A percentile compares a stretch with the other conserved stretches of the same genome.
phyloP scores from a whole-genome alignment of 306 rosid species.

The Prunus fruticosa region DNA sequence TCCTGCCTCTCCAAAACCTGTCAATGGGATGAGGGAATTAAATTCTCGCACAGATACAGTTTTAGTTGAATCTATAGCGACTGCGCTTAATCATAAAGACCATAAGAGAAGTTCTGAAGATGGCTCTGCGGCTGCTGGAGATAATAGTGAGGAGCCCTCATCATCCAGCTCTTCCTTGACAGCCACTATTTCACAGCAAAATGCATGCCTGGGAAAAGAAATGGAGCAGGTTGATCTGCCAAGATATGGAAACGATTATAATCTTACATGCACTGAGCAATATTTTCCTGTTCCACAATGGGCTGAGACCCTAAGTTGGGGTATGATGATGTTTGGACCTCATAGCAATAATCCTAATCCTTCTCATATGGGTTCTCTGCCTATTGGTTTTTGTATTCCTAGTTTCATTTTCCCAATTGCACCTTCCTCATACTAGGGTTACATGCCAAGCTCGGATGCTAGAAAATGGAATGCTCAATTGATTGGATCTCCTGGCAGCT shows the following conservation, averaged over 20 bases:
- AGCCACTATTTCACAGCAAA: conserved; percentile 27
- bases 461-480: conserved; percentile 28
- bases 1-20: conserved; percentile 23
- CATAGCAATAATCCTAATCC: conserved; percentile 23
- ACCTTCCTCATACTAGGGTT: conserved; percentile 38
- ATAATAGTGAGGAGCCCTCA: conserved; percentile 30
- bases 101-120: conserved; percentile 23
- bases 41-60: conserved; percentile 31
- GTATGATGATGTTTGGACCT: conserved; percentile 28
- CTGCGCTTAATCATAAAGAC: conserved; percentile 37
- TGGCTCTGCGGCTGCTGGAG: conserved; percentile 25
- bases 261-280: conserved; percentile 35
- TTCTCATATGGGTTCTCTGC: conserved; percentile 24
- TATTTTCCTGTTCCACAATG: conserved; percentile 43
- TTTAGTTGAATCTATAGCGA: conserved; percentile 43
- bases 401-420: conserved; percentile 25
- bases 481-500: conserved; percentile 31
- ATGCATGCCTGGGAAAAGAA: conserved; percentile 26
- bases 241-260: conserved; percentile 7
- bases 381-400: conserved; percentile 36
- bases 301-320: conserved; percentile 51
- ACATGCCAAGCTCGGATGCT: conserved; percentile 37
- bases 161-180: conserved; percentile 27
- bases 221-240: neutral
- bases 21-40: conserved; percentile 19